Evolutionary conservation across 139 green algal genomes (phyloP), one percentile per base, ranked within the genome.

Genomic region (Tetraselmis chui): DNA sequence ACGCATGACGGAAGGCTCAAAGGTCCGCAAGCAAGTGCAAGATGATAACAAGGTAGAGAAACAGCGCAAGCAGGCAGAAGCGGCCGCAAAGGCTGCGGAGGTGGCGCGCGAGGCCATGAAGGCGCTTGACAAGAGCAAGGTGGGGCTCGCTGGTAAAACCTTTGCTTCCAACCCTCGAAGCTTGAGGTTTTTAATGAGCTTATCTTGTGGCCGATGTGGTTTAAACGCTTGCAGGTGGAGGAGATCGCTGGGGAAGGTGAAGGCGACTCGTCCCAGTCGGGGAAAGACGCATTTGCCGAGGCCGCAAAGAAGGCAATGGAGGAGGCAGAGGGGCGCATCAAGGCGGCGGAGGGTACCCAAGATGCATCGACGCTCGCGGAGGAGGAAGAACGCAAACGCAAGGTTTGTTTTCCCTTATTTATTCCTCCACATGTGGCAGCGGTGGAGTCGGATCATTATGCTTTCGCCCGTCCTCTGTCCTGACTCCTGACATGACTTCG

Each of bases 1-100:
- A n/a, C 86, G 92, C 5, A 83, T 88, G 30, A 89, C 94, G 67
- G 87, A 94, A 76, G 85, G 87, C n/a, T 58, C 79, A 74, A 82
- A 79, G 45, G 81, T 92, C 2, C 81, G 79, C 76, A 90, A 86
- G 83, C 89, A 87, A 81, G 75, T 86, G 83, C 79, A 76, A 45
- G n/a, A 79, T 23, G 22, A 25, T 29, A 27, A 29, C 31, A 45
- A 82, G 90, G 80, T 81, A 30, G 90, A 94, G 30, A 93, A 92
- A 85, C 83, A 82, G 59, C 82, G 30, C 25, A 80, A 80, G 29
- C 87, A 88, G 82, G 74, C 67, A 32, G 80, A 84, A 28, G 81
- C 59, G 28, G 76, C 59, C 0, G n/a, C 76, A 24, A 77, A 74
- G 2, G 85, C 80, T 11, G 81, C 83, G 31, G 30, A 59, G 27